Evolutionary conservation across 2,329 filamentous ascomycete species (phyloP), one percentile per base, ranked within the genome.

Genomic region (Fusarium sp.): DNA sequence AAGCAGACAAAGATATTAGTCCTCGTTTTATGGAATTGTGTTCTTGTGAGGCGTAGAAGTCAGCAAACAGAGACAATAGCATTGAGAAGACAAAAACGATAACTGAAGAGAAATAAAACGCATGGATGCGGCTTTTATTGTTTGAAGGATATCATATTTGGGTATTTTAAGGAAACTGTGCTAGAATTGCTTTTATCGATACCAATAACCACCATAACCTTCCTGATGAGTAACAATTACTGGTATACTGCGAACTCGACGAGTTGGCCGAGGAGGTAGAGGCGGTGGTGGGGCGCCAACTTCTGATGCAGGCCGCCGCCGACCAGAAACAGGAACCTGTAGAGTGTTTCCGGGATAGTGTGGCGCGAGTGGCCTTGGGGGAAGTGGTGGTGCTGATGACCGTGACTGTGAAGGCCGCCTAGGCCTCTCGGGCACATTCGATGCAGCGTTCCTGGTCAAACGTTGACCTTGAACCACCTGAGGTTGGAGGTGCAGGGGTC

Each of bases 191-290:
- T 54, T 66, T 76, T 64, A 76, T 73, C 56, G 70, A 55, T 71
- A 71, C 54, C 70, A 70, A 47, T 64, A 52, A 68, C 75, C 58
- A 60, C 65, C 59, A 55, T 68, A 63, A 52, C 59, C 70, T 55
- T 79, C 78, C 62, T 80, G 74, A 45, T 80, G 74, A 45, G 79
- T 72, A 15, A 79, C 71, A 36, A 81, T 77, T 29, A 79, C 68
- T 7, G 79, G 77, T 64, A 78, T 74, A 35, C 78, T 79, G 18
- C 63, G 72, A 59, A 71, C 65, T 27, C 76, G 73, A 64, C 68
- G 75, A 55, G 64, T 46, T 15, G 77, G 77, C 41, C 77, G 71
- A 46, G 78, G 76, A 13, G 78, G 77, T 29, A 79, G 57, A 39
- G 76, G 75, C 55, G 71, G 71, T 31, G 71, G 72, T 29, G 71